Conservation (phyloP, 352 stramenopile genomes). For the Phytopythium delawarense region DNA sequence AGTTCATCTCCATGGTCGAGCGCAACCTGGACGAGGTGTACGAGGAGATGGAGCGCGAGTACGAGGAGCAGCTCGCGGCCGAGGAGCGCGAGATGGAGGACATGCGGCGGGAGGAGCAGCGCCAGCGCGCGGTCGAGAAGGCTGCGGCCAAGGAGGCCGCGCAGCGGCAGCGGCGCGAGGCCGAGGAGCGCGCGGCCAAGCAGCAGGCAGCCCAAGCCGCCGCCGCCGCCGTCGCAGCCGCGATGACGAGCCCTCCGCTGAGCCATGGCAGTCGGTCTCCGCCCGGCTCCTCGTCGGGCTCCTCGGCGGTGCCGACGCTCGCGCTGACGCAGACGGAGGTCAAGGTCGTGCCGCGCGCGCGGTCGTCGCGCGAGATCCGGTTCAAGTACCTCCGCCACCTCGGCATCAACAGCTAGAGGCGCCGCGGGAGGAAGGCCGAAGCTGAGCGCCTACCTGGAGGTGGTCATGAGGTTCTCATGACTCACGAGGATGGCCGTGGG, state of each 20-base stretch:
- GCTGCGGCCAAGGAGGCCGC: not conserved
- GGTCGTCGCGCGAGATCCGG: constrained; percentile 69
- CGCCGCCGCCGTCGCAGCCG: not conserved
- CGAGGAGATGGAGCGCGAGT: constrained; percentile 86
- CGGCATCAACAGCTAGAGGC: constrained; percentile 64
- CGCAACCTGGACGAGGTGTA: constrained; percentile 84
- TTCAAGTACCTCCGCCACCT: constrained; percentile 89
- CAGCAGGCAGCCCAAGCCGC: constrained; percentile 11
- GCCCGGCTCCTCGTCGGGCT: constrained; percentile 21
- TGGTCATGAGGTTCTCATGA: not conserved
- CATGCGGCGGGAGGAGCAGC: constrained; percentile 65
- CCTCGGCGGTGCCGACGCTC: constrained; percentile 26
- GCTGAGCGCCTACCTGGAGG: not conserved
- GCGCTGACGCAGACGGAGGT: constrained; percentile 64
- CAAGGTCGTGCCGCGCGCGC: constrained; percentile 62
- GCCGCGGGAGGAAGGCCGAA: not conserved
- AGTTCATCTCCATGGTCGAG: constrained; percentile 88
- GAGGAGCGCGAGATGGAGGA: constrained; percentile 67
- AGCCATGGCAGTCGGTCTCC: constrained; percentile 26
- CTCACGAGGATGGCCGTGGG: no score
- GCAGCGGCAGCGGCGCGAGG: constrained; percentile 13
- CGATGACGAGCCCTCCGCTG: not conserved
- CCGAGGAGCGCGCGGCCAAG: constrained; percentile 14
- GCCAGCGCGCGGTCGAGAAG: constrained; percentile 43
- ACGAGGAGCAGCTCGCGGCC: constrained; percentile 59